Percentiles rank a stretch among this genome's conserved stretches.
Evolutionary conservation across 305 asterid genomes (phyloP).

Genomic region (Andrographis paniculata): DNA sequence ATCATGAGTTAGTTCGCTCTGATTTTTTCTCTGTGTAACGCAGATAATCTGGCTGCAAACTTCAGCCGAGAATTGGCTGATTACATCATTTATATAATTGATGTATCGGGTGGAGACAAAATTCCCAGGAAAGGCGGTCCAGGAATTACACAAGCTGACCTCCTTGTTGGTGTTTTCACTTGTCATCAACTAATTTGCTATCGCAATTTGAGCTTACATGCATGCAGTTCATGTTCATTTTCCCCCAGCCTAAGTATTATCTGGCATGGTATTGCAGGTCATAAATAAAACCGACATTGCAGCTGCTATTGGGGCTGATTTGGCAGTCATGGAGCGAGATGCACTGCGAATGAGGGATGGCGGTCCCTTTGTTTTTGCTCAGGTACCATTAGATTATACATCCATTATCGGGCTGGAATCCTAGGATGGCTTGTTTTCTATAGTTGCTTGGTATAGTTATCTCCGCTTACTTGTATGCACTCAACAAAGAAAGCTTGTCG

Average conservation of each 20-base stretch:
- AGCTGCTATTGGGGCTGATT: conserved; percentile 82
- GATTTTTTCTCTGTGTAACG: conserved; percentile 16
- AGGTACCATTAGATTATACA: conserved; percentile 27
- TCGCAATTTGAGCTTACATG: not conserved
- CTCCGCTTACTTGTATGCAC: too few species aligned
- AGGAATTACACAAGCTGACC: conserved; percentile 96
- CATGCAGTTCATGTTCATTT: not conserved
- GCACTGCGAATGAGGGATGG: conserved; percentile 94
- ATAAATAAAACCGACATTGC: conserved; percentile 95
- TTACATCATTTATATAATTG: conserved; percentile 82
- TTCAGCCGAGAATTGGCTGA: conserved; percentile 97
- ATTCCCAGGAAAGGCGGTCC: conserved; percentile 99
- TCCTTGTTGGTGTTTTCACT: conserved; percentile 46
- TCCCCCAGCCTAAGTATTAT: not conserved
- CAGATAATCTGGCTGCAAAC: conserved; percentile 93
- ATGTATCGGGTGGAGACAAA: conserved; percentile 92
- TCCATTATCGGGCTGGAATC: not conserved
- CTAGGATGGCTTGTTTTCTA: too few species aligned
- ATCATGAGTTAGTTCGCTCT: not conserved
- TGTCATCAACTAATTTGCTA: not conserved
- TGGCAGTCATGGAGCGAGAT: conserved; percentile 92
- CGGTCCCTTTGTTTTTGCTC: conserved; percentile 93
- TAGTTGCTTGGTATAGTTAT: too few species aligned
- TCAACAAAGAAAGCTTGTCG: too few species aligned
- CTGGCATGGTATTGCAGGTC: conserved; percentile 34